Evolutionary conservation across 495 filamentous ascomycete species (phyloP).

Genomic region (Usnea hakonensis): DNA sequence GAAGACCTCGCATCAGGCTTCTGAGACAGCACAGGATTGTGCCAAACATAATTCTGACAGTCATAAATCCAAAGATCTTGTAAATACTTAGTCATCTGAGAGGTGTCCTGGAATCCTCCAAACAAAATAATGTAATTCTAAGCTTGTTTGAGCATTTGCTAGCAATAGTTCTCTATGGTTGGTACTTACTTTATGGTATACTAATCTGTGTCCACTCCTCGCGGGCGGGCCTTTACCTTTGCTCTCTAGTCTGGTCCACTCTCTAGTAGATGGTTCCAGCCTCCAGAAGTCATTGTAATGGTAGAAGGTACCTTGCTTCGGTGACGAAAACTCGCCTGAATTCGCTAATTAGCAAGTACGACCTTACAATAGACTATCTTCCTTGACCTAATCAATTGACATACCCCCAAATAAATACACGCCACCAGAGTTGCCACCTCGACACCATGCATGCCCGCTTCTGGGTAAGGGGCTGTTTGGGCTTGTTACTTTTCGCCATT

Average conservation of each 20-base stretch:
- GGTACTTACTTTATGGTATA: conserved; percentile 66
- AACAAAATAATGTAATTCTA: conserved; percentile 65
- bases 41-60: conserved; percentile 66
- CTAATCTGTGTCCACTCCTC: conserved; percentile 89
- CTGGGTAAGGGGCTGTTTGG: conserved; percentile 88
- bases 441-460: conserved; percentile 86
- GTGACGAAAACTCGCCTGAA: conserved; percentile 55
- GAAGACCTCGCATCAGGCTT: conserved; percentile 86
- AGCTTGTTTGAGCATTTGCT: conserved; percentile 7
- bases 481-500: conserved; percentile 81
- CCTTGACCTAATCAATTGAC: conserved; percentile 1
- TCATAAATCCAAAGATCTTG: conserved; percentile 63
- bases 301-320: conserved; percentile 97
- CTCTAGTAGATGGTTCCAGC: conserved; percentile 68
- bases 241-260: conserved; percentile 82
- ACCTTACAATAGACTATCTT: conserved; percentile 31
- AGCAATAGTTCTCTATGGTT: conserved; percentile 3
- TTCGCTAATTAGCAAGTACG: conserved; percentile 24
- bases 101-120: conserved; percentile 92
- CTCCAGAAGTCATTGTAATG: conserved; percentile 99
- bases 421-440: conserved; percentile 75
- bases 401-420: conserved; percentile 85
- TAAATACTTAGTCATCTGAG: conserved; percentile 85
- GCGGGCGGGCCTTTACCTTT: conserved; percentile 87
- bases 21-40: conserved; percentile 61